phyloP scores from a whole-genome alignment of 2,329 filamentous ascomycete species.

The Cryphonectria parasitica region DNA sequence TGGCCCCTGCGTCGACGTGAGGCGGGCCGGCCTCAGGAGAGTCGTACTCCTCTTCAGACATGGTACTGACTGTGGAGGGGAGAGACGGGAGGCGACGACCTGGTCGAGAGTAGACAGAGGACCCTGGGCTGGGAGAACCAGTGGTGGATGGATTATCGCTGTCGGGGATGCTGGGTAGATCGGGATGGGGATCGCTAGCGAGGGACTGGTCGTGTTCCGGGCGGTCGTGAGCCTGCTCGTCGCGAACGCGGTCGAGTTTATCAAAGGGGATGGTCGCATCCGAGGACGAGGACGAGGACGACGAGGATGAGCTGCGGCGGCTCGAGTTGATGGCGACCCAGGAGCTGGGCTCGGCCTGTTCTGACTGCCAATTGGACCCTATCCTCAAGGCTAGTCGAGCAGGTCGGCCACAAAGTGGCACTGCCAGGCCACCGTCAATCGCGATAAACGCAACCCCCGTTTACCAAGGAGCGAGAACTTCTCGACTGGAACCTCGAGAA shows the following conservation, averaged over 20 bases:
- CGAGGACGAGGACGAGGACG: slow-evolving; percentile 9
- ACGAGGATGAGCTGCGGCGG: neutral
- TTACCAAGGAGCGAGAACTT: neutral
- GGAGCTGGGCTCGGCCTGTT: slow-evolving; percentile 18
- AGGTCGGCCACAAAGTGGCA: slow-evolving; percentile 8
- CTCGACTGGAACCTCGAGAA: slow-evolving; percentile 6
- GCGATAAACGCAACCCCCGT: neutral
- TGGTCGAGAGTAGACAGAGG: slow-evolving; percentile 11
- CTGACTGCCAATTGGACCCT: slow-evolving; percentile 20
- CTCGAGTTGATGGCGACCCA: slow-evolving; percentile 24
- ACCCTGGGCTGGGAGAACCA: neutral
- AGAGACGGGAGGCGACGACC: slow-evolving; percentile 15
- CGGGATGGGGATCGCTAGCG: slow-evolving; percentile 47
- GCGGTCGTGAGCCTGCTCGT: neutral
- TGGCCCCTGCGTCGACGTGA: slow-evolving; percentile 25
- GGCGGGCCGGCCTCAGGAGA: slow-evolving; percentile 29
- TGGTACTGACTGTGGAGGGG: slow-evolving; percentile 28
- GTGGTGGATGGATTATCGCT: neutral
- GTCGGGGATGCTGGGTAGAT: slow-evolving; percentile 34
- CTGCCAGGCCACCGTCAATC: slow-evolving; percentile 11
- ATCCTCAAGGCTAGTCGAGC: slow-evolving; percentile 20
- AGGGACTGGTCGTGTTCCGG: slow-evolving; percentile 37
- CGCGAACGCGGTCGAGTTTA: neutral
- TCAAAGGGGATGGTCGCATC: neutral
- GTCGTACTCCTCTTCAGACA: slow-evolving; percentile 41